Base-by-base conservation (phyloP, 108 stramenopile genomes). In the Nitzschia palea region DNA sequence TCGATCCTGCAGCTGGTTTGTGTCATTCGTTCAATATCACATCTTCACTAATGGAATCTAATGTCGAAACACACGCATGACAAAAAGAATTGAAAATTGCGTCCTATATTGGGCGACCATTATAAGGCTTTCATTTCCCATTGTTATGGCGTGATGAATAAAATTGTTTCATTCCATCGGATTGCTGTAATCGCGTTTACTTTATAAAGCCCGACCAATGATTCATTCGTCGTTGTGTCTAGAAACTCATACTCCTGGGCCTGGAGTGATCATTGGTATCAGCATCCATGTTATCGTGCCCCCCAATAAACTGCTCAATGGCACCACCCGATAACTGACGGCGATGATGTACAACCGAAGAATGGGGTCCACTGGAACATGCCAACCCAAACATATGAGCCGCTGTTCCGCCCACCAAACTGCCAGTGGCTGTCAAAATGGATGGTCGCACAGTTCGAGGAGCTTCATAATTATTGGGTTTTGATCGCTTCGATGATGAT, bases 161-260 rank as follows among this genome's bases (percentile, higher is more conserved):
- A n/a, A n/a, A n/a, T n/a, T n/a, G n/a, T n/a, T n/a, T n/a, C n/a
- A n/a, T n/a, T n/a, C n/a, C n/a, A n/a, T n/a, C n/a, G n/a, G n/a
- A n/a, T n/a, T n/a, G n/a, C n/a, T n/a, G n/a, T n/a, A n/a, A n/a
- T n/a, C n/a, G n/a, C n/a, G n/a, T n/a, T n/a, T n/a, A n/a, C n/a
- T n/a, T n/a, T n/a, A n/a, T n/a, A n/a, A n/a, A n/a, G n/a, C n/a
- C n/a, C n/a, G n/a, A n/a, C n/a, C n/a, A n/a, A n/a, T n/a, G n/a
- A n/a, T n/a, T n/a, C n/a, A n/a, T n/a, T n/a, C n/a, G n/a, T n/a
- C 17, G 35, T 27, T 67, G 52, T 43, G 23, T 34, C 37, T 40
- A 74, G 44, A 74, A 63, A 54, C 73, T 74, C 73, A 74, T 74
- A 15, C 65, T 67, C 45, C 73, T 37, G 14, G 65, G 73, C 43